Percentiles rank a stretch among this genome's conserved stretches.
Conservation (phyloP, 2,329 filamentous ascomycete species). For the Bipolaris oryzae region DNA sequence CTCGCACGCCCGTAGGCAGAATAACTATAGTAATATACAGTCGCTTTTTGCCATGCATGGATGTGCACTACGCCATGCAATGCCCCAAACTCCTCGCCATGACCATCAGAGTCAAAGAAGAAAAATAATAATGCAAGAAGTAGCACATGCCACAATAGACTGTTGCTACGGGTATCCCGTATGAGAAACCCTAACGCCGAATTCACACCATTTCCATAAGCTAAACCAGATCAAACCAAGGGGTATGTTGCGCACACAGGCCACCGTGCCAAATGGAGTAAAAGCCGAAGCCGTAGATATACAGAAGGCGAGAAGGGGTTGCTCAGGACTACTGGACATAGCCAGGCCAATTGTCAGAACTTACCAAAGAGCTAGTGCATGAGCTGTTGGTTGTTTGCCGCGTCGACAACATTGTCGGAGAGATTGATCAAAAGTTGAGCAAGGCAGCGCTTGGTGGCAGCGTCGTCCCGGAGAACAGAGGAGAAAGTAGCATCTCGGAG, state of each 20-base stretch:
- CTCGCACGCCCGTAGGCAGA: slow-evolving; percentile 12
- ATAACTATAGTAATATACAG: slow-evolving; percentile 33
- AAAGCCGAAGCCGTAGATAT: slow-evolving; percentile 31
- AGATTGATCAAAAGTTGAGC: slow-evolving; percentile 97
- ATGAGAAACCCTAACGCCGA: slow-evolving; percentile 35
- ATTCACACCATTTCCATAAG: slow-evolving; percentile 28
- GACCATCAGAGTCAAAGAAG: slow-evolving; percentile 27
- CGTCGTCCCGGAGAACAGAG: slow-evolving; percentile 93
- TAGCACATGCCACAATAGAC: slow-evolving; percentile 24
- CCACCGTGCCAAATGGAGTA: slow-evolving; percentile 30
- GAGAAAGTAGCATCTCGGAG: slow-evolving; percentile 98
- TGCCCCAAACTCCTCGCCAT: slow-evolving; percentile 39
- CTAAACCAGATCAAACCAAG: slow-evolving; percentile 24
- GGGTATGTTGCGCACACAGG: slow-evolving; percentile 28
- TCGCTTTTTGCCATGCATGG: slow-evolving; percentile 27
- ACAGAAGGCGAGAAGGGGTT: slow-evolving; percentile 24
- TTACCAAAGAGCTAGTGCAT: slow-evolving; percentile 31
- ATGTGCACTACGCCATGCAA: slow-evolving; percentile 33
- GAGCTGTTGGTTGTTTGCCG: slow-evolving; percentile 45
- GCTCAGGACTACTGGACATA: slow-evolving; percentile 7
- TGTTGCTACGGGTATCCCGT: slow-evolving; percentile 39
- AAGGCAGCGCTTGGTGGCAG: slow-evolving; percentile 95
- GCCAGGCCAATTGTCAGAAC: slow-evolving; percentile 7
- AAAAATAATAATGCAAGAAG: slow-evolving; percentile 32
- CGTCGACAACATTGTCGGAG: slow-evolving; percentile 79